Evolutionary conservation across 805 yeast genomes (phyloP).

Genomic region (Tetrapisispora namnaoensis): DNA sequence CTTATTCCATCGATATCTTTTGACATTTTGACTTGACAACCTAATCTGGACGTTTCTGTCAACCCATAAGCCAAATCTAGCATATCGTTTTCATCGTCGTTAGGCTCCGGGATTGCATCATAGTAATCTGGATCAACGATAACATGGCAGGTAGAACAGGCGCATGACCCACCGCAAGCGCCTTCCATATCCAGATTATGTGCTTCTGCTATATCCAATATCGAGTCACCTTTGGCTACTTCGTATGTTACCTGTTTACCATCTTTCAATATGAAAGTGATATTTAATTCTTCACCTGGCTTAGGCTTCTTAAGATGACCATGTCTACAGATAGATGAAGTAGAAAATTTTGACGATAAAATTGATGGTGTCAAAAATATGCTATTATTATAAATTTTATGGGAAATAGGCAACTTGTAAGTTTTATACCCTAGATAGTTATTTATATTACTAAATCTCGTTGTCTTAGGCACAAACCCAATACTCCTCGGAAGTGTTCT

Average conservation of each 20-base stretch:
- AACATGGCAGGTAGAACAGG: conserved; percentile 95
- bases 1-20: conserved; percentile 88
- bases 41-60: conserved; percentile 92
- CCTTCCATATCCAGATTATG: conserved; percentile 92
- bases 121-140: conserved; percentile 92
- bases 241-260: conserved; percentile 75
- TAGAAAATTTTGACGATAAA: conserved; percentile 13
- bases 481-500: no score
- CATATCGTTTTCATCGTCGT: conserved; percentile 98
- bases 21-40: conserved; percentile 86
- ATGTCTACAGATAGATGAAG: conserved; percentile 34
- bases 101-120: conserved; percentile 88
- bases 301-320: conserved; percentile 88
- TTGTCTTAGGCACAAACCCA: no score
- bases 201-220: conserved; percentile 92
- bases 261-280: conserved; percentile 87
- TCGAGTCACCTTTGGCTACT: conserved; percentile 85
- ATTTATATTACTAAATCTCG: no score
- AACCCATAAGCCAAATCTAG: conserved; percentile 93
- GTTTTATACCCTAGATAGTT: neutral
- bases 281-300: conserved; percentile 81
- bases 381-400: neutral
- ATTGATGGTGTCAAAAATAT: neutral
- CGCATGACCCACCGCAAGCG: conserved; percentile 99
- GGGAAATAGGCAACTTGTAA: neutral